Percentiles rank a stretch among this genome's conserved stretches.
These are phyloP conservation scores for Mortierella sp. DNA, from an alignment of 371 early-diverging fungal genomes.

Conservation along the genomic window DNA sequence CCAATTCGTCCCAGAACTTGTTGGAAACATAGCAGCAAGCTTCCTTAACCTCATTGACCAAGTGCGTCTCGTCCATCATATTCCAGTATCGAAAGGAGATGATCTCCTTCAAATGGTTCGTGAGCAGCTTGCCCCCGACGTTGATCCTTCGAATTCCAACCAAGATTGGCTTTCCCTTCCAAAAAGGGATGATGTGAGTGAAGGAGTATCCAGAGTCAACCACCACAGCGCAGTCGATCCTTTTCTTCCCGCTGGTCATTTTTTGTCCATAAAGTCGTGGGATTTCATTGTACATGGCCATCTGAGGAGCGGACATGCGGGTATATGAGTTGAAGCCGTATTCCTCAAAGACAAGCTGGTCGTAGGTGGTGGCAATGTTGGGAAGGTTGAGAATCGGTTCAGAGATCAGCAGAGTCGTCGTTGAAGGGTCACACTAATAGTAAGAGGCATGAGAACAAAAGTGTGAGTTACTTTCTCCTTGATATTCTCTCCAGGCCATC, in stretches of 20 bases:
- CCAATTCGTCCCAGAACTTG: slow-evolving; percentile 76
- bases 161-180: slow-evolving; percentile 67
- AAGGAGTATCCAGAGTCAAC: slow-evolving; percentile 90
- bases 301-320: slow-evolving; percentile 69
- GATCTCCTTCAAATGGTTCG: slow-evolving; percentile 90
- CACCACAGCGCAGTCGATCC: slow-evolving; percentile 74
- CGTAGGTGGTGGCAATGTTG: slow-evolving; percentile 76
- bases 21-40: slow-evolving; percentile 84
- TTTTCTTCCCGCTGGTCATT: slow-evolving; percentile 58
- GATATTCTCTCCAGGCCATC: background rate
- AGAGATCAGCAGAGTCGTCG: slow-evolving; percentile 77
- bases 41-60: slow-evolving; percentile 89
- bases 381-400: slow-evolving; percentile 88
- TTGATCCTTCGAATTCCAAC: slow-evolving; percentile 77
- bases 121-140: slow-evolving; percentile 88
- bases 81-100: slow-evolving; percentile 92
- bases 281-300: slow-evolving; percentile 66
- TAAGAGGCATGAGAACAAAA: background rate
- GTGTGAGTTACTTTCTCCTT: background rate
- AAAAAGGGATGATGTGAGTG: slow-evolving; percentile 85
- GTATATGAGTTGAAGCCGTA: slow-evolving; percentile 78
- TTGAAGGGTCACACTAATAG: slow-evolving; percentile 70
- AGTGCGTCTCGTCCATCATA: slow-evolving; percentile 93
- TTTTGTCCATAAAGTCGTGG: slow-evolving; percentile 62
- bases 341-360: slow-evolving; percentile 91